These are phyloP conservation scores for Aspergillus glaucus DNA, from an alignment of 2,329 filamentous ascomycete genomes.

Conservation along the genomic window DNA sequence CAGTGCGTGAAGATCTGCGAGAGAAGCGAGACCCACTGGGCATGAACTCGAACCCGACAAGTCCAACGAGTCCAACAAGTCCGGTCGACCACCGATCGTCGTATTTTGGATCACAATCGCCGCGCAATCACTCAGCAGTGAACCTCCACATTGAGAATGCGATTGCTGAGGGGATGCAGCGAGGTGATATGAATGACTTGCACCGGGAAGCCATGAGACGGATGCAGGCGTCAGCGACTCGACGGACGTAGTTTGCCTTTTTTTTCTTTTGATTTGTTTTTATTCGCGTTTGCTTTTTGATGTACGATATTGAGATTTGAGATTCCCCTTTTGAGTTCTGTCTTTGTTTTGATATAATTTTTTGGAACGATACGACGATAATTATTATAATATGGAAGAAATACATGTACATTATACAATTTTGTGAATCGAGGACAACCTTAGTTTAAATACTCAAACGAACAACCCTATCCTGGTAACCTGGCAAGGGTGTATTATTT, in stretches of 20 bases:
- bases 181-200: conserved; percentile 64
- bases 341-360: background rate
- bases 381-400: too few relatives aligned
- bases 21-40: conserved; percentile 23
- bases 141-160: conserved; percentile 49
- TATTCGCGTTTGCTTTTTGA: conserved; percentile 3
- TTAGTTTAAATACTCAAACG: too few relatives aligned
- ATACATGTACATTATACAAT: too few relatives aligned
- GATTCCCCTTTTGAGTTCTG: background rate
- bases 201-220: conserved; percentile 73
- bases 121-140: conserved; percentile 52
- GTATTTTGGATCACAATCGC: conserved; percentile 50
- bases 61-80: conserved; percentile 9
- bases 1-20: conserved; percentile 57
- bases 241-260: conserved; percentile 12
- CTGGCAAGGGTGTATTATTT: too few relatives aligned
- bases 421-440: too few relatives aligned
- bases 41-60: conserved; percentile 7
- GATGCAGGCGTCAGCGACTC: conserved; percentile 62
- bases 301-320: background rate
- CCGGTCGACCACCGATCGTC: conserved; percentile 61
- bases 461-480: too few relatives aligned
- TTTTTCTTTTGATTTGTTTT: conserved; percentile 5
- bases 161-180: conserved; percentile 70
- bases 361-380: background rate